A percentile compares a stretch with the other conserved stretches of the same genome.
Evolutionary conservation across 768 basidiomycete genomes (phyloP).

Genomic region (Suillus ampliporus): DNA sequence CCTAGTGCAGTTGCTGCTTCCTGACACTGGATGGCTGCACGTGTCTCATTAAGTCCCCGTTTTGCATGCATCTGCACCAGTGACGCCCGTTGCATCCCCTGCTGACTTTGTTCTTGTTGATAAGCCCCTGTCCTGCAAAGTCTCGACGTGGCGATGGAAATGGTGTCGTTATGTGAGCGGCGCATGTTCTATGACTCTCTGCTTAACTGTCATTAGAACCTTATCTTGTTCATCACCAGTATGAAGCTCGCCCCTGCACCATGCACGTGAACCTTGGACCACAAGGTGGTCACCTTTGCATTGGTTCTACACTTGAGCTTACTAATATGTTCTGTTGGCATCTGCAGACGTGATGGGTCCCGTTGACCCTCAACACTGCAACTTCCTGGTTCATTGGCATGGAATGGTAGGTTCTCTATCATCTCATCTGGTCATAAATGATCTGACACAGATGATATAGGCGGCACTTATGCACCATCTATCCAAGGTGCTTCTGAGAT

Average conservation of each 20-base stretch:
- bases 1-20: no score
- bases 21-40: no score
- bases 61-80: no score
- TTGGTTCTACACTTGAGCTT: neutral
- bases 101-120: no score
- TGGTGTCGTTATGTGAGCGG: no score
- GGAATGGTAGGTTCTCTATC: neutral
- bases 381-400: neutral
- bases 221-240: neutral
- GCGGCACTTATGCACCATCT: neutral
- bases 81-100: no score
- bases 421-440: neutral
- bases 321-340: neutral
- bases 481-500: neutral
- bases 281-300: neutral
- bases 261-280: no score
- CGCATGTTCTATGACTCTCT: neutral
- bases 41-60: no score
- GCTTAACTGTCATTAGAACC: neutral
- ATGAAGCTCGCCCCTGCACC: no score
- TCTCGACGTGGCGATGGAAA: no score
- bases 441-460: neutral
- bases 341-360: neutral
- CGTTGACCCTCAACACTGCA: neutral
- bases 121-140: no score